Conservation (phyloP, 169 alveolate species). For the Eimeria maxima region DNA sequence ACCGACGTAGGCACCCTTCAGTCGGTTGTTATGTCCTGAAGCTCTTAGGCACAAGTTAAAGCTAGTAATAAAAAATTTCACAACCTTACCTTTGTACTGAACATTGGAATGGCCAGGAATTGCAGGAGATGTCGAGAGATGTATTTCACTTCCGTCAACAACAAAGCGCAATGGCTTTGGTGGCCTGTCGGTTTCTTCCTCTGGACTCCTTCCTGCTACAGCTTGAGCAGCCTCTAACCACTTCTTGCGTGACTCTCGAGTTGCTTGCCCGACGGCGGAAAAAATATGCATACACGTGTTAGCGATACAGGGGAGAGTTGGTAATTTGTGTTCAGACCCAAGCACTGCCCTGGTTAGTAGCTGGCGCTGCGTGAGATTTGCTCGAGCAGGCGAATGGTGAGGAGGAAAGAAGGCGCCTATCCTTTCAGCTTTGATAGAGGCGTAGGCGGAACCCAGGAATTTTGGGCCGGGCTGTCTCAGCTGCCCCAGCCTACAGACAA, state of each 20-base stretch:
- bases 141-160: conserved; percentile 62
- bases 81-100: conserved; percentile 42
- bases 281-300: background rate
- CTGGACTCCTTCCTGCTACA: conserved; percentile 30
- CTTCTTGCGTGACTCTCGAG: conserved; percentile 52
- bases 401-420: background rate
- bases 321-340: background rate
- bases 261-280: background rate
- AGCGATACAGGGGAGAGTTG: background rate
- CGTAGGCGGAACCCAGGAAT: background rate
- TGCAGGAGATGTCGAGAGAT: conserved; percentile 55
- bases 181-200: background rate
- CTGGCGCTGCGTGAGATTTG: background rate
- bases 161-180: conserved; percentile 3
- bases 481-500: background rate
- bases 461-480: background rate
- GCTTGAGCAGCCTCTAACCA: conserved; percentile 69
- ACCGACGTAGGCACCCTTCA: background rate
- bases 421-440: background rate
- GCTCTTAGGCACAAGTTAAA: background rate
- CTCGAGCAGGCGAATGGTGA: too few relatives aligned
- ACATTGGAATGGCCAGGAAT: conserved; percentile 57
- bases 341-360: background rate
- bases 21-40: background rate
- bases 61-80: background rate